These are phyloP conservation scores for Penicillium digitatum DNA, from an alignment of 2,329 filamentous ascomycete species.

Conservation along the genomic window DNA sequence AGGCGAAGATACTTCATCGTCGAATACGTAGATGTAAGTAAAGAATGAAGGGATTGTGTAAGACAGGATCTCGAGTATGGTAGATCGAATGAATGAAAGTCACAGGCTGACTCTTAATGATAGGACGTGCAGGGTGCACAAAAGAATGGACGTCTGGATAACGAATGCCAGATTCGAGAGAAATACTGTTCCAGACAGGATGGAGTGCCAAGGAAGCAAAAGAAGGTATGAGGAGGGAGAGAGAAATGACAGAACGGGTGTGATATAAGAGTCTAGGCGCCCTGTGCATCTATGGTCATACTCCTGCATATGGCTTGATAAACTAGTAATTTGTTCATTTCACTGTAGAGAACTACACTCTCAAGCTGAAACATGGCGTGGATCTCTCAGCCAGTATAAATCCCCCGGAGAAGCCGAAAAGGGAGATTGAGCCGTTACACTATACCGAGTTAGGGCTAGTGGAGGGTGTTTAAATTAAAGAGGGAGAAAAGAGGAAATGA, in stretches of 20 bases:
- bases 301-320: neutral
- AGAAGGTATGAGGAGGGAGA: slow-evolving; percentile 4
- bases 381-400: slow-evolving; percentile 2
- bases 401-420: slow-evolving; percentile 15
- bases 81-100: slow-evolving; percentile 3
- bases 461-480: slow-evolving; percentile 16
- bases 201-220: neutral
- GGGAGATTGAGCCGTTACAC: slow-evolving; percentile 1
- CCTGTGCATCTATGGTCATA: neutral
- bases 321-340: neutral
- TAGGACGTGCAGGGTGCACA: slow-evolving; percentile 18
- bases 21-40: slow-evolving; percentile 1
- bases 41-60: neutral
- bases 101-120: slow-evolving; percentile 6
- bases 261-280: slow-evolving; percentile 1
- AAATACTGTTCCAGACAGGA: slow-evolving; percentile 25
- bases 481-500: slow-evolving; percentile 16
- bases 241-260: neutral
- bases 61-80: slow-evolving; percentile 2
- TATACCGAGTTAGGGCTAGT: slow-evolving; percentile 14
- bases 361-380: slow-evolving; percentile 25
- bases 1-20: slow-evolving; percentile 29
- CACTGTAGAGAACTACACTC: neutral
- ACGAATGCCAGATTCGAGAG: slow-evolving; percentile 24
- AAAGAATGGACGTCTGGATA: slow-evolving; percentile 31